Percentiles rank a stretch among this genome's conserved stretches.
Evolutionary conservation across 1,139 yeast genomes (phyloP).

Genomic region (Taphrina deformans): DNA sequence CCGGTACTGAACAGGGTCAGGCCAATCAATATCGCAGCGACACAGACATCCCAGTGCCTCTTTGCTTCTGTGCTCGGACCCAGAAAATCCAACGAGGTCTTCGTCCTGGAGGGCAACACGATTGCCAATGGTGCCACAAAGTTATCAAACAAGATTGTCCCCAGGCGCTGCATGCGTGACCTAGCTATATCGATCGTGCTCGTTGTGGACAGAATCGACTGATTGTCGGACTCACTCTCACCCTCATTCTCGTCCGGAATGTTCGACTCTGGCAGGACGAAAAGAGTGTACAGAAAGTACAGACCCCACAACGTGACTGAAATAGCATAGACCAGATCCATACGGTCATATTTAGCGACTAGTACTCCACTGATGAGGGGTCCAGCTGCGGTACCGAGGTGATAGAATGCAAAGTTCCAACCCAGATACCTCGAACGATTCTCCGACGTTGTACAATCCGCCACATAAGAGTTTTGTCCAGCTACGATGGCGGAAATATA

Average conservation of each 20-base stretch:
- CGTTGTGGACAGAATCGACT: conserved; percentile 1
- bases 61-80: conserved; percentile 32
- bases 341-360: conserved; percentile 26
- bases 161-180: conserved; percentile 14
- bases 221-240: neutral
- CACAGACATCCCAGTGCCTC: conserved; percentile 34
- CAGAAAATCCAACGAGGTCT: conserved; percentile 22
- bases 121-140: conserved; percentile 27
- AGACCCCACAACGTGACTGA: conserved; percentile 31
- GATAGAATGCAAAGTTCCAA: conserved; percentile 35
- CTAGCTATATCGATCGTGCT: conserved; percentile 16
- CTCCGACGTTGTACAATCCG: conserved; percentile 33
- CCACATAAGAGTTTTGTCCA: conserved; percentile 34
- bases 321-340: conserved; percentile 32
- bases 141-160: conserved; percentile 5
- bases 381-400: conserved; percentile 34
- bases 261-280: conserved; percentile 32
- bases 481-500: conserved; percentile 34
- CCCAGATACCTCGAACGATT: conserved; percentile 32
- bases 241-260: conserved; percentile 2
- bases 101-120: conserved; percentile 28
- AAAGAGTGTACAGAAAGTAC: conserved; percentile 31
- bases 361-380: conserved; percentile 32
- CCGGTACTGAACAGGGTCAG: conserved; percentile 32
- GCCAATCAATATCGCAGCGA: conserved; percentile 31